Evolutionary conservation across 1,139 yeast species (phyloP).

Genomic region (Blastobotrys proliferans): DNA sequence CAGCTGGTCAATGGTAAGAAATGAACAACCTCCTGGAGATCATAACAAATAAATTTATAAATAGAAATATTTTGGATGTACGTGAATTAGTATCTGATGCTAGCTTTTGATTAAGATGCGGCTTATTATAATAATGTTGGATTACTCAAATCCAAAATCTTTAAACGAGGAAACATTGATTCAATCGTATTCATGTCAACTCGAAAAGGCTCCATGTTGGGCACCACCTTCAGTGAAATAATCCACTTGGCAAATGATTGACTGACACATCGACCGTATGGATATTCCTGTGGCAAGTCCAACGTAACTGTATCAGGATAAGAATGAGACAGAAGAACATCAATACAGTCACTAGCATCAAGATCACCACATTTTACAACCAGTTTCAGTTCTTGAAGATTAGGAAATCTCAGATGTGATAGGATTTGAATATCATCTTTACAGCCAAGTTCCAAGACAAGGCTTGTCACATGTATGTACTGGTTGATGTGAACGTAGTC

Average conservation of each 20-base stretch:
- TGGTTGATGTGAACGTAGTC: neutral
- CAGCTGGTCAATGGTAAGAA: too few species aligned
- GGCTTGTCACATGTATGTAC: neutral
- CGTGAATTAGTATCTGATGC: too few species aligned
- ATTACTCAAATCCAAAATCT: neutral
- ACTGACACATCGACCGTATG: neutral
- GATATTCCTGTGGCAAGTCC: slow-evolving; percentile 4
- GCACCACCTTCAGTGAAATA: neutral
- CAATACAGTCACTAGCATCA: neutral
- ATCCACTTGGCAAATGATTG: neutral
- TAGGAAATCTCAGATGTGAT: slow-evolving; percentile 3
- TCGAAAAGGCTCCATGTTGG: slow-evolving; percentile 3
- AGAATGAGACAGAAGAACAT: neutral
- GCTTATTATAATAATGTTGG: too few species aligned
- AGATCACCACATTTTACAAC: neutral
- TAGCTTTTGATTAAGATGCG: too few species aligned
- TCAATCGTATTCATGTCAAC: slow-evolving; percentile 1
- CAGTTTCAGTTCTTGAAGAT: neutral
- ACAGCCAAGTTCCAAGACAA: slow-evolving; percentile 2
- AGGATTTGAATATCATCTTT: neutral
- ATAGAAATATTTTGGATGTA: too few species aligned
- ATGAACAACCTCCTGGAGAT: too few species aligned
- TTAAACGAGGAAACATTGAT: slow-evolving; percentile 4
- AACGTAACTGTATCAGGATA: slow-evolving; percentile 1
- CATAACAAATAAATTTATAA: too few species aligned